phyloP scores from a whole-genome alignment of 495 filamentous ascomycete genomes.

The Penicillium malachiteum region DNA sequence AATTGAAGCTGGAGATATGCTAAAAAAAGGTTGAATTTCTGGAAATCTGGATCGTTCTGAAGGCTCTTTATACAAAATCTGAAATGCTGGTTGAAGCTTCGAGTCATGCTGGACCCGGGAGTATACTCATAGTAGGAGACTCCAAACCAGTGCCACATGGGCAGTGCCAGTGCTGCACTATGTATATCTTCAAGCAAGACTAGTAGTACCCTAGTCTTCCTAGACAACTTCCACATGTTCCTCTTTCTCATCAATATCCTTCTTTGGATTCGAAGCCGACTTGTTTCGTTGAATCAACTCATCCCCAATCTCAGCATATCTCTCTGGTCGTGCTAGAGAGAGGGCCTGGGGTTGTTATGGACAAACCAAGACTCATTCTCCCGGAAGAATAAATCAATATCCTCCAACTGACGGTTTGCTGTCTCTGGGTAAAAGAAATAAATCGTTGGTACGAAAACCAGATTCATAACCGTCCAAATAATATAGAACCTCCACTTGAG shows the following conservation, averaged over 20 bases:
- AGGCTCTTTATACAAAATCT: too few relatives aligned
- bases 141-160: too few relatives aligned
- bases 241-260: neutral
- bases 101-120: too few relatives aligned
- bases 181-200: neutral
- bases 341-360: slow-evolving; percentile 33
- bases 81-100: too few relatives aligned
- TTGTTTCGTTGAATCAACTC: slow-evolving; percentile 18
- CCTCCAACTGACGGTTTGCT: slow-evolving; percentile 25
- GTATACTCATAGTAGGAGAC: too few relatives aligned
- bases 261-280: neutral
- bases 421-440: slow-evolving; percentile 31
- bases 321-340: slow-evolving; percentile 20
- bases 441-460: slow-evolving; percentile 29
- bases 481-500: slow-evolving; percentile 9
- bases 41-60: too few relatives aligned
- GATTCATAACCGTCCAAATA: slow-evolving; percentile 9
- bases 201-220: too few relatives aligned
- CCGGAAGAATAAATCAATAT: slow-evolving; percentile 46
- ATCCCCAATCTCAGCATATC: slow-evolving; percentile 28
- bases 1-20: too few relatives aligned
- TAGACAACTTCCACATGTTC: neutral
- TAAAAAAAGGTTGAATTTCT: too few relatives aligned
- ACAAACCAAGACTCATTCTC: slow-evolving; percentile 43
- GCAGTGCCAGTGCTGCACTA: neutral